A percentile compares a stretch with the other conserved stretches of the same genome.
Conservation (phyloP, 1,139 yeast genomes). For the Pneumocystis carinii region DNA sequence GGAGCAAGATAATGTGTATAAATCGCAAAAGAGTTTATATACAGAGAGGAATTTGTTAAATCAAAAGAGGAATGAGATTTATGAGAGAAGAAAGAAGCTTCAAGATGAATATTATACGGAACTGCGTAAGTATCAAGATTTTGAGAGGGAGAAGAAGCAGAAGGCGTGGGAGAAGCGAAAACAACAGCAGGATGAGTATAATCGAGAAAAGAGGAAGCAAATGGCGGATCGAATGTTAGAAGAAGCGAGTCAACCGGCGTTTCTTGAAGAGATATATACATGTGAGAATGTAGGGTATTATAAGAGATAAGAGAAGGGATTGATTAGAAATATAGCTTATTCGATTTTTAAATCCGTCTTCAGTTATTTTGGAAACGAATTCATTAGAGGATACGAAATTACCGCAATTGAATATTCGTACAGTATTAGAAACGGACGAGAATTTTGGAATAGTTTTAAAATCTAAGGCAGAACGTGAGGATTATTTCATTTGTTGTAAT, state of each 20-base stretch:
- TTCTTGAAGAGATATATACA: constrained; percentile 54
- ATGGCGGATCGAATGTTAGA: constrained; percentile 44
- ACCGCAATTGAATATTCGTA: constrained; percentile 21
- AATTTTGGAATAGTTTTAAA: constrained; percentile 33
- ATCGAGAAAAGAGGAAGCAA: constrained; percentile 28
- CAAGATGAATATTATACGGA: constrained; percentile 56
- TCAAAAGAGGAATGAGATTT: constrained; percentile 55
- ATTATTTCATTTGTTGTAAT: constrained; percentile 31
- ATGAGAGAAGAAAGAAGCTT: constrained; percentile 46
- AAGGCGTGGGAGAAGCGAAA: constrained; percentile 40
- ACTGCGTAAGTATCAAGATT: constrained; percentile 48
- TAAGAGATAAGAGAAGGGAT: neutral
- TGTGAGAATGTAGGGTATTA: constrained; percentile 43
- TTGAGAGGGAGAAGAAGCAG: constrained; percentile 44
- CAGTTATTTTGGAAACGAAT: neutral
- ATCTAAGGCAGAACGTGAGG: constrained; percentile 43
- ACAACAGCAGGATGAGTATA: constrained; percentile 33
- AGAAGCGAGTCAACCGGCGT: constrained; percentile 70
- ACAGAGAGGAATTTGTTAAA: constrained; percentile 55
- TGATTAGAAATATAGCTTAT: neutral
- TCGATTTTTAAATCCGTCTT: neutral
- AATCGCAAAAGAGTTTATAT: constrained; percentile 49
- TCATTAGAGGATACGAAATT: constrained; percentile 10
- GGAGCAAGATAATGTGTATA: constrained; percentile 48
- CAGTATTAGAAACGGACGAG: constrained; percentile 23